Percentiles rank a stretch among this genome's conserved stretches.
These are phyloP conservation scores for Rosellinia necatrix DNA, from an alignment of 2,329 filamentous ascomycete species.

Conservation along the genomic window DNA sequence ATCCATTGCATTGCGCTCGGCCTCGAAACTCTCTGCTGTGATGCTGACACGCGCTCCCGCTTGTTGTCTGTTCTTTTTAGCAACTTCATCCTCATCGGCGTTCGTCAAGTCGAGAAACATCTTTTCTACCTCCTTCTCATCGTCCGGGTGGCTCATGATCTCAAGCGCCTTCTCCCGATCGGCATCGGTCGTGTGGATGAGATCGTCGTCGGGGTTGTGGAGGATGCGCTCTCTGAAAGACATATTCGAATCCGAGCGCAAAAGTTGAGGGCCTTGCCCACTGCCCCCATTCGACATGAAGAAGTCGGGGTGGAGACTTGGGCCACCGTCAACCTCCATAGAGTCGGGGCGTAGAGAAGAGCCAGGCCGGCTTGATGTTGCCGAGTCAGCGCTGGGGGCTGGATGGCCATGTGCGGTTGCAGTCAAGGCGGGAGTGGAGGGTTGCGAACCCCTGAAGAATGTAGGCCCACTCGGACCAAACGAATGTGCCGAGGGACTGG, in stretches of 20 bases:
- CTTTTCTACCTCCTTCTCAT: constrained; percentile 54
- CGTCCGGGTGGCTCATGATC: constrained; percentile 52
- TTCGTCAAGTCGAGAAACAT: constrained; percentile 63
- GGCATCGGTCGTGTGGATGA: constrained; percentile 51
- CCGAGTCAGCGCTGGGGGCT: constrained; percentile 41
- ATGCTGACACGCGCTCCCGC: constrained; percentile 43
- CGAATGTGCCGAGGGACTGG: constrained; percentile 43
- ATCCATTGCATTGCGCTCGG: constrained; percentile 41
- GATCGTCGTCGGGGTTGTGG: constrained; percentile 50
- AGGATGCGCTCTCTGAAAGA: constrained; percentile 58
- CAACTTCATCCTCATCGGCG: constrained; percentile 49
- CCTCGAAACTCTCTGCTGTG: constrained; percentile 42
- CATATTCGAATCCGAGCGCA: constrained; percentile 46
- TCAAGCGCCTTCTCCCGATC: constrained; percentile 58
- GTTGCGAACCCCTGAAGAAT: constrained; percentile 45
- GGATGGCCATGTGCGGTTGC: constrained; percentile 43
- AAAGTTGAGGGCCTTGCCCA: constrained; percentile 48
- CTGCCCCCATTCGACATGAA: constrained; percentile 45
- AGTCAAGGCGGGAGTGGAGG: constrained; percentile 44
- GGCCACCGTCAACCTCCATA: constrained; percentile 45
- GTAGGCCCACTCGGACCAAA: constrained; percentile 40
- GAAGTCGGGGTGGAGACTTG: constrained; percentile 49
- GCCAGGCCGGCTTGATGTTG: constrained; percentile 41
- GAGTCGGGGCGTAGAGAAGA: constrained; percentile 43
- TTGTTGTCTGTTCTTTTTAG: constrained; percentile 41